Percentiles rank a stretch among this genome's conserved stretches.
These are phyloP conservation scores for Eucalyptus pauciflora DNA, from an alignment of 345 rosid species.

Conservation along the genomic window DNA sequence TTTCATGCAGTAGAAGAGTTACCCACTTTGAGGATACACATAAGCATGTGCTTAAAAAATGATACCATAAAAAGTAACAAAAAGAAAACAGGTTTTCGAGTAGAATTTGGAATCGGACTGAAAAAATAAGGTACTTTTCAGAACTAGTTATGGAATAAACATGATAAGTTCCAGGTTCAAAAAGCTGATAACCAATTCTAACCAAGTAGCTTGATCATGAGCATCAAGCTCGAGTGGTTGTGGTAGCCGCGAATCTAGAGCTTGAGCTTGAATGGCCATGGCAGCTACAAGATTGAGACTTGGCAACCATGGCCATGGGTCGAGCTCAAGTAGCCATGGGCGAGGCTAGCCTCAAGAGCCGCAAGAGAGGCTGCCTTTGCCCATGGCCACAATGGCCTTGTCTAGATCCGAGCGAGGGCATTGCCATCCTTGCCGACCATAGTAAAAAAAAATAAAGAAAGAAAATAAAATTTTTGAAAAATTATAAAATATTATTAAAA, in stretches of 20 bases:
- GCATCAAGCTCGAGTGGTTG: neutral
- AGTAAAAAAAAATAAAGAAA: no score
- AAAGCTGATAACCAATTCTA: neutral
- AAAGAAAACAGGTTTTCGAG: neutral
- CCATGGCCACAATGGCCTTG: rapidly evolving
- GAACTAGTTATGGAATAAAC: rapidly evolving
- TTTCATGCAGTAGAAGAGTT: neutral
- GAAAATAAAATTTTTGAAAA: no score
- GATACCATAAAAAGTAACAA: neutral
- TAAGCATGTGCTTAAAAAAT: neutral
- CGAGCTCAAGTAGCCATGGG: neutral
- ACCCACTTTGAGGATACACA: neutral
- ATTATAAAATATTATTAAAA: no score
- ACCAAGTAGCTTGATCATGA: rapidly evolving
- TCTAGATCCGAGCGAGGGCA: rapidly evolving
- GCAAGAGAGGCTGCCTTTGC: neutral
- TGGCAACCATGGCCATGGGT: neutral
- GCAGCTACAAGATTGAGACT: rapidly evolving
- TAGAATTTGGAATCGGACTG: neutral
- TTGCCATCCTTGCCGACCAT: neutral
- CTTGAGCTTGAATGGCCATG: neutral
- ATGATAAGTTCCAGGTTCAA: no score
- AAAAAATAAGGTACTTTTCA: rapidly evolving
- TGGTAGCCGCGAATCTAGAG: rapidly evolving
- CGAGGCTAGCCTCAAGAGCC: neutral